Base-by-base conservation (phyloP, 108 stramenopile species). In the Stephanodiscus triporus region DNA sequence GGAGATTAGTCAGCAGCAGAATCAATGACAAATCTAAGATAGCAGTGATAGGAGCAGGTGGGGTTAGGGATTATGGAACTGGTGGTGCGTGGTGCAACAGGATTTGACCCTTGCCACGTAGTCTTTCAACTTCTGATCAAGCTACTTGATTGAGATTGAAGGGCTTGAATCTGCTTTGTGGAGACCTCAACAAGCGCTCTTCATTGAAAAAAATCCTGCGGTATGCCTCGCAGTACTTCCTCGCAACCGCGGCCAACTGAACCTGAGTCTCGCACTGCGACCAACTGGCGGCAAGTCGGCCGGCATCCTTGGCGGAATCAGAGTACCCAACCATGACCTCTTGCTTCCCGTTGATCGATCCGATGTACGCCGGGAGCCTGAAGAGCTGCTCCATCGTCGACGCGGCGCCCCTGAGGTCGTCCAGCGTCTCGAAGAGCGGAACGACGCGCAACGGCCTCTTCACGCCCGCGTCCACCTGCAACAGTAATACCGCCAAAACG, bases 231-330 rank as follows among this genome's bases (percentile, higher is more conserved):
- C 32, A 34, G n/a, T 79, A 59, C 43, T 91, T 84, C 58, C 83
- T 81, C n/a, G 91, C 89, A 9, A 94, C 80, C 17, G 77, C 68
- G 22, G 83, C 82, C 70, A 99, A 68, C 72, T 85, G 71, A 61
- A 96, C 94, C 84, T 99, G 96, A 3, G 91, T 95, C 66, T 95
- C 90, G 74, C 88, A 99, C 77, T 98, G 98, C 6, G 97, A 95
- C 96, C 96, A 99, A 26, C 83, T 91, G 6, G 98, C 98, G 10
- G 97, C 93, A 34, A 99, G 63, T 51, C 95, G 90, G 50, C 98
- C 98, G 17, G 98, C 98, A 85, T 99, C 98, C 84, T 99, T 99
- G 10, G 98, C 97, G 8, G 94, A 95, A 73, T 99, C 98, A 27
- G 84, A 86, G 82, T 99, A 99, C 30, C 98, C 98, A 81, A 99